phyloP scores from a whole-genome alignment of 305 asterid species.

The Striga hermonthica region DNA sequence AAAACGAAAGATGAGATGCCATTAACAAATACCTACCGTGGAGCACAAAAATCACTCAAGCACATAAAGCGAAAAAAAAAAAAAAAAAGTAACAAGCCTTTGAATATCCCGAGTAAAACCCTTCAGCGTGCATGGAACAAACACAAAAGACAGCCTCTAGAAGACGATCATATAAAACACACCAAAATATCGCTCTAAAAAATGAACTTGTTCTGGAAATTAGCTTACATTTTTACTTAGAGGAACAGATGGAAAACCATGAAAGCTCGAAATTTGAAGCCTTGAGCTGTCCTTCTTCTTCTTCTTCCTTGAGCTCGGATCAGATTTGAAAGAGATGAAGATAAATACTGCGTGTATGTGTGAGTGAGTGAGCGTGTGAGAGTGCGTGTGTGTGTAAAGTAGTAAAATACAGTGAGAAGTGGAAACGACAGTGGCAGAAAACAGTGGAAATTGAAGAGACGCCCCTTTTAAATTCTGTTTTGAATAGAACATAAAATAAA shows the following conservation, averaged over 20 bases:
- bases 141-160: neutral
- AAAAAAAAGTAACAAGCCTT: neutral
- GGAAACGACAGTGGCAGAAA: neutral
- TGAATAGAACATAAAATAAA: too few species aligned
- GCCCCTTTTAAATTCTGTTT: neutral
- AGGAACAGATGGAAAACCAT: neutral
- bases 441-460: neutral
- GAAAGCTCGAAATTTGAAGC: neutral
- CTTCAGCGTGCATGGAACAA: constrained; percentile 12
- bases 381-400: neutral
- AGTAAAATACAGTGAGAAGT: neutral
- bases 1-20: too few species aligned
- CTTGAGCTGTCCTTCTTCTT: neutral
- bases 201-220: neutral
- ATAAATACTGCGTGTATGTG: neutral
- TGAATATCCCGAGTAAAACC: neutral
- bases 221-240: neutral
- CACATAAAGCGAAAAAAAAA: neutral
- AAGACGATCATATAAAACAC: neutral
- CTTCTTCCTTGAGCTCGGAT: neutral
- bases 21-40: too few species aligned
- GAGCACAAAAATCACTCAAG: neutral
- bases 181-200: neutral
- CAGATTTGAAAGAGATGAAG: neutral
- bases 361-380: neutral